Percentiles rank a stretch among this genome's conserved stretches.
Evolutionary conservation across 2,329 filamentous ascomycete genomes (phyloP).

Genomic region (Neurospora sp.): DNA sequence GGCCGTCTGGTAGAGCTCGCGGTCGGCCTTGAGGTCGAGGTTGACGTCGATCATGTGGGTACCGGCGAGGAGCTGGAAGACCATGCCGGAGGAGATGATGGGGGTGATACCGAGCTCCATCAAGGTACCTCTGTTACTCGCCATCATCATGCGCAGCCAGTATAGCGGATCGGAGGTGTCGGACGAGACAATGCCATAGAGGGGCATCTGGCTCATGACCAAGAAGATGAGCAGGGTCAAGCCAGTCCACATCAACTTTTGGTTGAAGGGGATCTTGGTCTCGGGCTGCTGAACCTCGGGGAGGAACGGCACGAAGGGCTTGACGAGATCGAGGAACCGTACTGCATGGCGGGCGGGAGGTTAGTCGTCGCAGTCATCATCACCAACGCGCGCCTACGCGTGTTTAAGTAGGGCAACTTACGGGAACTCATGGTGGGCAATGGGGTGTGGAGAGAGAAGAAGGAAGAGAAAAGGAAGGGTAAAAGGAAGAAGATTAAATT

Average conservation of each 20-base stretch:
- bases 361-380: neutral
- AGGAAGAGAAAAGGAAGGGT: constrained; percentile 18
- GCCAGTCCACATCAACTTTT: constrained; percentile 92
- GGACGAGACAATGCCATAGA: constrained; percentile 98
- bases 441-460: constrained; percentile 4
- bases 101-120: constrained; percentile 97
- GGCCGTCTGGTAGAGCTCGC: constrained; percentile 98
- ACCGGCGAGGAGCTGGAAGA: constrained; percentile 98
- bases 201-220: constrained; percentile 99
- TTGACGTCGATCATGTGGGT: constrained; percentile 99
- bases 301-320: constrained; percentile 98
- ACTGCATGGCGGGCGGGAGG: constrained; percentile 42
- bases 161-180: constrained; percentile 97
- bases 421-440: constrained; percentile 44
- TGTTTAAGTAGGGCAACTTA: constrained; percentile 28
- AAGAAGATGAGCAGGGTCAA: constrained; percentile 96
- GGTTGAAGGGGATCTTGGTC: constrained; percentile 98
- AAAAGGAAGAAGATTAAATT: constrained; percentile 24
- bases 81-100: constrained; percentile 99
- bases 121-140: constrained; percentile 91
- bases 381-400: neutral
- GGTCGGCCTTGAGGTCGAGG: constrained; percentile 98
- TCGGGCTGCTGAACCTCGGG: constrained; percentile 98
- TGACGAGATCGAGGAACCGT: constrained; percentile 98
- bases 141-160: constrained; percentile 99